Percentiles rank a stretch among this genome's conserved stretches.
Evolutionary conservation across 1,284 basidiomycete species (phyloP).

Genomic region (Sanguinoderma infundibulare): DNA sequence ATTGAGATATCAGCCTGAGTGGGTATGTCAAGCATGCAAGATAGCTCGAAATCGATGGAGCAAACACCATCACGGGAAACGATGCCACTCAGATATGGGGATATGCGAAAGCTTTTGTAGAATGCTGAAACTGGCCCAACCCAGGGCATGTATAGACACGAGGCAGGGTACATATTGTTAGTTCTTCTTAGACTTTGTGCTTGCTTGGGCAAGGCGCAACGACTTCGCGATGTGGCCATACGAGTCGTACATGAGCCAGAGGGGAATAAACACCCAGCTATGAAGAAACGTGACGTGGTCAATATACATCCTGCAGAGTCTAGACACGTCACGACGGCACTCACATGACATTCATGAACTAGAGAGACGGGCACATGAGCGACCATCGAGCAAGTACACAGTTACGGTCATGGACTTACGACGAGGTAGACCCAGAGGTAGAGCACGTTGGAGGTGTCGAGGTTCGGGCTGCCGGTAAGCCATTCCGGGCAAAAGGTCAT

Average conservation of each 20-base stretch:
- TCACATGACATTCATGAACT: slow-evolving; percentile 84
- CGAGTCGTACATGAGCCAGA: slow-evolving; percentile 78
- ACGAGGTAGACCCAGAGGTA: slow-evolving; percentile 52
- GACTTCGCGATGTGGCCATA: slow-evolving; percentile 68
- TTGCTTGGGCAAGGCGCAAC: slow-evolving; percentile 51
- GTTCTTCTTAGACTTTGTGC: slow-evolving; percentile 43
- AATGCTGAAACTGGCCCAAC: not conserved
- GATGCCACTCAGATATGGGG: not conserved
- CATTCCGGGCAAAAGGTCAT: slow-evolving; percentile 89
- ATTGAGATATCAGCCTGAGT: not conserved
- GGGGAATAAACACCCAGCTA: slow-evolving; percentile 80
- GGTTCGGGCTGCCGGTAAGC: slow-evolving; percentile 73
- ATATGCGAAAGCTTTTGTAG: not conserved
- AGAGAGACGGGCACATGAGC: not conserved
- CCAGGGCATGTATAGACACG: not conserved
- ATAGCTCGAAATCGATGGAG: not conserved
- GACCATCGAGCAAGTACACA: not conserved
- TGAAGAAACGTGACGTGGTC: not conserved
- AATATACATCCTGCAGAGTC: not conserved
- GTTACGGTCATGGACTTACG: slow-evolving; percentile 32
- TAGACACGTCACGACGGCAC: slow-evolving; percentile 32
- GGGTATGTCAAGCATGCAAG: not conserved
- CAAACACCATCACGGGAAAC: not conserved
- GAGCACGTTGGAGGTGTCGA: slow-evolving; percentile 69
- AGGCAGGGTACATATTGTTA: slow-evolving; percentile 20